Base-by-base conservation (phyloP, 2,329 filamentous ascomycete genomes). In the Ambrosiella xylebori region DNA sequence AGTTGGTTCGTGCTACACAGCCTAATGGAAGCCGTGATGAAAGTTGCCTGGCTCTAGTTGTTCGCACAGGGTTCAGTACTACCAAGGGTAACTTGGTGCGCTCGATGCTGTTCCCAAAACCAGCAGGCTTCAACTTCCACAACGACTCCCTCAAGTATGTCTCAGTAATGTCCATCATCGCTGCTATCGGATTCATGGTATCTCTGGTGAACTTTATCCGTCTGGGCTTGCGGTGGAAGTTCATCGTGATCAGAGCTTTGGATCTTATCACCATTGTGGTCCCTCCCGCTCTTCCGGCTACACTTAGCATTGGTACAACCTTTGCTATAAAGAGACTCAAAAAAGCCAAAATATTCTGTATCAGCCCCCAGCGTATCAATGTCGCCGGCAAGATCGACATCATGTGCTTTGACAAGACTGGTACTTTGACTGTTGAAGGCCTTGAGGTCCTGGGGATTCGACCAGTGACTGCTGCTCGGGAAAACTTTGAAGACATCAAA, bases 181-280 rank as follows among this genome's bases (percentile, higher is more conserved):
- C 93, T 19, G 72, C 83, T 54, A 69, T 97, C 54, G 93, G 94
- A 0, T 98, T 98, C 66, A 73, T 90, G 19, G 89, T 85, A 0
- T 97, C 93, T 0, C 85, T 98, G 64, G 74, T 95, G 70, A 98
- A 98, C 69, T 98, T 98, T 67, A 73, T 98, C 57, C 82, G 86
- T 45, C 76, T 98, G 12, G 82, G 81, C 55, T 74, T 98, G 54
- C 82, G 83, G 19, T 95, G 88, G 87, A 86, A 94, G 68, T 72
- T 95, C 54, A 96, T 98, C 61, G 80, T 98, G 62, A 83, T 97
- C 19, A 82, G 93, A 64, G 93, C 93, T 0, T 75, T 98, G 51
- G 93, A 98, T 72, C 72, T 98, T 58, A 96, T 98, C 65, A 98
- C 93, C 1, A 98, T 98, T 62, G 90, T 97, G 8, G 93, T 98